Conservation (phyloP, 2,329 filamentous ascomycete genomes). For the Pestalotiopsis sp. region DNA sequence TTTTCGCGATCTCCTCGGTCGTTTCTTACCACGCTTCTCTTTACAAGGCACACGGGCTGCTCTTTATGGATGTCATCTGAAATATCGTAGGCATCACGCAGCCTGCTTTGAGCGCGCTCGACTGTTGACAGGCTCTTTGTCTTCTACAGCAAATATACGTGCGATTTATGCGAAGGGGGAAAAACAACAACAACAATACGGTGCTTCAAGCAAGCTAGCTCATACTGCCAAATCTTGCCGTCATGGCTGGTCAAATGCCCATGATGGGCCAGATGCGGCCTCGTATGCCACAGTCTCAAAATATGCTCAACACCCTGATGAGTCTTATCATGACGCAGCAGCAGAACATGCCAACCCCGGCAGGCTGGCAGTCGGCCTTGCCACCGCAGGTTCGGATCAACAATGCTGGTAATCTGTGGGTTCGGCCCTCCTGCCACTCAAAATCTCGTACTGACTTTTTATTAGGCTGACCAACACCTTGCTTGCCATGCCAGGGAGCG, state of each 20-base stretch:
- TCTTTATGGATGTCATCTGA: slow-evolving; percentile 6
- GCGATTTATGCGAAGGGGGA: no score
- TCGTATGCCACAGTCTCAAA: slow-evolving; percentile 38
- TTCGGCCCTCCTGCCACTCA: background rate
- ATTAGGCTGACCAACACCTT: slow-evolving; percentile 54
- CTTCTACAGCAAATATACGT: background rate
- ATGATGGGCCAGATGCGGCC: slow-evolving; percentile 56
- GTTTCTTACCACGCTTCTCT: background rate
- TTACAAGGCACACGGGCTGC: background rate
- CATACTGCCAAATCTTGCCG: slow-evolving; percentile 35
- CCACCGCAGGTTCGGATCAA: slow-evolving; percentile 32
- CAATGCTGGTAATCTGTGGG: slow-evolving; percentile 39
- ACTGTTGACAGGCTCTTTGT: slow-evolving; percentile 1
- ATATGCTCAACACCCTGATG: slow-evolving; percentile 43
- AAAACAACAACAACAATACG: background rate
- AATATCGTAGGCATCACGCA: background rate
- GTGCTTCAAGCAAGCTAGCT: background rate
- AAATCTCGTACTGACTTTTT: slow-evolving; percentile 13
- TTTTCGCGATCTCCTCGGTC: background rate
- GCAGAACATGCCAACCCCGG: slow-evolving; percentile 21
- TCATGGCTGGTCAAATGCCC: slow-evolving; percentile 64
- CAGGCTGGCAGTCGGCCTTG: slow-evolving; percentile 36
- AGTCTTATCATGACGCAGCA: slow-evolving; percentile 27
- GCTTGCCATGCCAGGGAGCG: slow-evolving; percentile 44
- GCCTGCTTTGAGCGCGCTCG: background rate